Conservation (phyloP, 768 basidiomycete genomes). For the Suillus sp. region DNA sequence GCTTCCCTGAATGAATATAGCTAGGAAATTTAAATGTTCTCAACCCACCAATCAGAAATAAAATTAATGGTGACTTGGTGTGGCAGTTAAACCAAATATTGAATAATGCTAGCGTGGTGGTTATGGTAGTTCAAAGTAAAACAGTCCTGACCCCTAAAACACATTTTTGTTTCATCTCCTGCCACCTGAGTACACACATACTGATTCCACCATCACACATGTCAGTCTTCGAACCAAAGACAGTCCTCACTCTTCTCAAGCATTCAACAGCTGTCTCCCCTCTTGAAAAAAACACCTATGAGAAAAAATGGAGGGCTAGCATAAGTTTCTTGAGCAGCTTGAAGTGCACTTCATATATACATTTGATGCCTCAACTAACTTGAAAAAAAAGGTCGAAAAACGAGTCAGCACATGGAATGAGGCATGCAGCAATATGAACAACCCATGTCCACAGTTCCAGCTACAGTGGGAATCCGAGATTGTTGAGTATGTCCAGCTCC, state of each 20-base stretch:
- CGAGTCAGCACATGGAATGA: conserved; percentile 3
- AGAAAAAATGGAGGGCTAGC: conserved; percentile 7
- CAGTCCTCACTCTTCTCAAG: conserved; percentile 9
- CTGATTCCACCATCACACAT: conserved; percentile 4
- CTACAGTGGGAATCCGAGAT: conserved; percentile 26
- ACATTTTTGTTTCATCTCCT: not conserved
- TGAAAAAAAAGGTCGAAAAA: conserved; percentile 10
- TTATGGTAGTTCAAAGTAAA: not conserved
- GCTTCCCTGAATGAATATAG: not conserved
- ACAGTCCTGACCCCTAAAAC: not conserved
- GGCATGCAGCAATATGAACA: conserved; percentile 1
- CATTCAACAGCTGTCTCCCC: not conserved
- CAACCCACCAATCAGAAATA: not conserved
- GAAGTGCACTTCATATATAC: not conserved
- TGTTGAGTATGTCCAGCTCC: conserved; percentile 21
- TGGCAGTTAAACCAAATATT: not conserved
- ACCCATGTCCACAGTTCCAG: conserved; percentile 14
- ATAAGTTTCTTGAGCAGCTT: not conserved
- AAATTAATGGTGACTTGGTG: not conserved
- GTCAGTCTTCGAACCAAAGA: conserved; percentile 17
- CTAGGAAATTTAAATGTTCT: conserved; percentile 1
- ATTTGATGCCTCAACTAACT: not conserved
- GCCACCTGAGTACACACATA: not conserved
- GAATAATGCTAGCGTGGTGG: not conserved
- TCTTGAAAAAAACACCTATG: not conserved